phyloP scores from a whole-genome alignment of 345 rosid species.

The Eucalyptus paniculata region DNA sequence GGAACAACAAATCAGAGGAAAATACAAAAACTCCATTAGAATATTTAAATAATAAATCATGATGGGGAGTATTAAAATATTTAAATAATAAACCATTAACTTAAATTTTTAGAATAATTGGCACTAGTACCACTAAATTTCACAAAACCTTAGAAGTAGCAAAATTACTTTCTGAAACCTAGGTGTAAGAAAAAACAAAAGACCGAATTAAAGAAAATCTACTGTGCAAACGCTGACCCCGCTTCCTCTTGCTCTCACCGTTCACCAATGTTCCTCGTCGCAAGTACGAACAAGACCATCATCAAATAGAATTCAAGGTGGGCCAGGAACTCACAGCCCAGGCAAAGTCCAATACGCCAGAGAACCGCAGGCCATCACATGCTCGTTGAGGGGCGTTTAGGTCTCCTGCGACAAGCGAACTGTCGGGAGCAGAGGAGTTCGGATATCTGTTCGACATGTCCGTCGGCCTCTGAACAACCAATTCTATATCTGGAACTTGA shows the following conservation, averaged over 20 bases:
- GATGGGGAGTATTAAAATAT: too few relatives aligned
- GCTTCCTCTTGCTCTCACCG: background rate
- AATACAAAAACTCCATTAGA: background rate
- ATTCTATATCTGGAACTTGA: background rate
- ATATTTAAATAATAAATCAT: background rate
- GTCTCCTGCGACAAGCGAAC: too few relatives aligned
- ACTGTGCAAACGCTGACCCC: background rate
- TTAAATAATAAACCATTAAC: too few relatives aligned
- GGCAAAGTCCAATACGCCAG: too few relatives aligned
- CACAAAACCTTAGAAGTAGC: background rate
- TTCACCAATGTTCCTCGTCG: rapidly evolving
- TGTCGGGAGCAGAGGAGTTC: too few relatives aligned
- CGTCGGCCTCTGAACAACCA: background rate
- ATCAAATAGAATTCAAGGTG: background rate
- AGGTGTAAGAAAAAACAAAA: background rate
- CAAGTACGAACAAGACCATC: background rate
- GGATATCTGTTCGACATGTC: too few relatives aligned
- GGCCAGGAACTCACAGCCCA: background rate
- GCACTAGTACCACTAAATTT: rapidly evolving
- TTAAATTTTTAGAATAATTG: too few relatives aligned
- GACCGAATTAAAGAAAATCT: background rate
- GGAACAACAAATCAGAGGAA: background rate
- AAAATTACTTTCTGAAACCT: background rate
- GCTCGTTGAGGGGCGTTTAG: too few relatives aligned
- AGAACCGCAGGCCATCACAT: too few relatives aligned